These are phyloP conservation scores for Onygenales sp. DNA, from an alignment of 2,329 filamentous ascomycete genomes.

Conservation along the genomic window DNA sequence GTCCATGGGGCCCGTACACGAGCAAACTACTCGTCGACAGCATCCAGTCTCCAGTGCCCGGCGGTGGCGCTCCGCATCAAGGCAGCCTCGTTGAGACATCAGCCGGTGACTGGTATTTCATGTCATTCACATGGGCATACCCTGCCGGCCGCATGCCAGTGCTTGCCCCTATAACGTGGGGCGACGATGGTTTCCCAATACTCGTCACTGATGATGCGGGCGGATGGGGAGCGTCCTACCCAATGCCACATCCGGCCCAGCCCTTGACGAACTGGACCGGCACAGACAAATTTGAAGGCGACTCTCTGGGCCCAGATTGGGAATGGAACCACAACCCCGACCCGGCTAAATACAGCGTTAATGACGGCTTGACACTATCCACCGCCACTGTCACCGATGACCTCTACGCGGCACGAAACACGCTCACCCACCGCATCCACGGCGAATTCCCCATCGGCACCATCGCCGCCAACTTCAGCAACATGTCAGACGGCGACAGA, in stretches of 20 bases:
- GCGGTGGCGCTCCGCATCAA: conserved; percentile 44
- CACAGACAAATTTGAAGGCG: conserved; percentile 39
- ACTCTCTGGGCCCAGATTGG: conserved; percentile 38
- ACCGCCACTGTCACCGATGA: conserved; percentile 46
- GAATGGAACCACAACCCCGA: conserved; percentile 58
- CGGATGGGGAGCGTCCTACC: conserved; percentile 41
- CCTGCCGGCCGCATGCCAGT: conserved; percentile 50
- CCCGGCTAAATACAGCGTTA: conserved; percentile 34
- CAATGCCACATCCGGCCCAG: conserved; percentile 7
- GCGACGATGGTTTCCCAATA: conserved; percentile 42
- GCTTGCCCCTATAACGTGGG: conserved; percentile 46
- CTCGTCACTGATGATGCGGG: conserved; percentile 32
- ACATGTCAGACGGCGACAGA: conserved; percentile 44
- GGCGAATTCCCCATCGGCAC: conserved; percentile 38
- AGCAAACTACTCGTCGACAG: conserved; percentile 34
- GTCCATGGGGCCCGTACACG: conserved; percentile 46
- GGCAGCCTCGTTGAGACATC: conserved; percentile 47
- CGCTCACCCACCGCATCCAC: conserved; percentile 32
- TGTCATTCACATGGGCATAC: conserved; percentile 48
- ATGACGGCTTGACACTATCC: conserved; percentile 37
- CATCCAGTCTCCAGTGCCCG: conserved; percentile 35
- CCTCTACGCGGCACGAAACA: conserved; percentile 35
- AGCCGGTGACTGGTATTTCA: conserved; percentile 49
- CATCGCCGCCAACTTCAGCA: conserved; percentile 39
- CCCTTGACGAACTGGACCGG: conserved; percentile 25